Evolutionary conservation across 106 monocot species (phyloP).

Genomic region (Xerophyta viscosa): DNA sequence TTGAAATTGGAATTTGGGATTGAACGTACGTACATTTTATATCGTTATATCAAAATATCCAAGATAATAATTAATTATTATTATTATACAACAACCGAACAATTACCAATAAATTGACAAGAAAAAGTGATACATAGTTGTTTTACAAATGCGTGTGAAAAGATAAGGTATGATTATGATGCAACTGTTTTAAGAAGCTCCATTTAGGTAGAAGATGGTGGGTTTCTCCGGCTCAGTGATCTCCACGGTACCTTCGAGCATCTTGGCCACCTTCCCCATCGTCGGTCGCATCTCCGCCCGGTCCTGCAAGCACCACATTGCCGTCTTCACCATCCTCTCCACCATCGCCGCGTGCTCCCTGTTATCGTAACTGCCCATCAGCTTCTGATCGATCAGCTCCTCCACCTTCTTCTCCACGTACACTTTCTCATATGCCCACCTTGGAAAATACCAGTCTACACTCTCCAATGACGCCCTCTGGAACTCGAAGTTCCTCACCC

Average conservation of each 20-base stretch:
- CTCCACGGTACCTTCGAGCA: conserved; percentile 82
- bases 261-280: conserved; percentile 90
- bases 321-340: conserved; percentile 87
- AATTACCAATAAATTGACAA: no score
- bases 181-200: no score
- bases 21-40: no score
- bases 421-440: conserved; percentile 82
- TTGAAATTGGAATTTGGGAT: no score
- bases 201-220: conserved; percentile 35
- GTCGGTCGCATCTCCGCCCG: conserved; percentile 60
- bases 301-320: conserved; percentile 86
- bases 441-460: conserved; percentile 72
- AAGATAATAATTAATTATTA: no score
- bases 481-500: conserved; percentile 39
- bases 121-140: no score
- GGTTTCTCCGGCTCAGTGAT: conserved; percentile 59
- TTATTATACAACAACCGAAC: no score
- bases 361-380: conserved; percentile 33
- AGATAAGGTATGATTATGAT: no score
- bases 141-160: no score
- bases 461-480: conserved; percentile 34
- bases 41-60: no score
- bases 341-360: conserved; percentile 19
- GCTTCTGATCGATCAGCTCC: conserved; percentile 39
- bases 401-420: conserved; percentile 62